Base-by-base conservation (phyloP, 225 moss, liverwort and hornwort species). In the Physcomitrellopsis africana region DNA sequence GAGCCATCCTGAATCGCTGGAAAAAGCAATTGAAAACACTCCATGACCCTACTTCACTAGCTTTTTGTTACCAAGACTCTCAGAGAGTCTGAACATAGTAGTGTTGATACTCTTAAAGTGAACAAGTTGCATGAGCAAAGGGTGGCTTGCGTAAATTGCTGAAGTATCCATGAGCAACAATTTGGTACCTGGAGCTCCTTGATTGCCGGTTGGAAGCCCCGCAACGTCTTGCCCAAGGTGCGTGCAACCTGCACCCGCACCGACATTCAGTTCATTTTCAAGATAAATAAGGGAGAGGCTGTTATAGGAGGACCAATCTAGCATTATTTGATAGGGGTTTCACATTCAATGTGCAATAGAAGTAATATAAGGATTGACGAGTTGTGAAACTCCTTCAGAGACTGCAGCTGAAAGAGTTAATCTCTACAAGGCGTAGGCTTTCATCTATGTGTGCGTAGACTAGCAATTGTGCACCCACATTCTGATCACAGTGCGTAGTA, bases 141-240 rank as follows among this genome's bases (percentile, higher is more conserved):
- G 20, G 7, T 37, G 32, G 32, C 32, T 4, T 37, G 32, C 10
- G 49, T 48, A 10, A 52, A 13, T 51, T 67, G 11, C 10, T 51
- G 7, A n/a, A 14, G 11, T 13, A 23, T 78, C 44, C 18, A 65
- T 51, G 45, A 16, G 26, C 46, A 48, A n/a, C 7, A 75, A 18
- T 37, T 45, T 13, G 37, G 67, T 81, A 99, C 93, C 90, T 99
- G 99, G 19, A 99, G 88, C 80, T 99, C 99, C 71, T 85, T 90
- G 65, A 99, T 95, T 24, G 99, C 92, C 18, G 99, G 95, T 81
- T 99, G 93, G 48, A 93, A 99, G 27, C 95, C 89, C 56, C 91
- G 90, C 77, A 99, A 75, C 1, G 99, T 95, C 78, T 91, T 99
- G 53, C 99, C 95, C 79, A 95, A 64, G 26, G 90, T 99, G 51